Evolutionary conservation across 257 asterid genomes (phyloP).

Genomic region (Solanum bulbocastanum): DNA sequence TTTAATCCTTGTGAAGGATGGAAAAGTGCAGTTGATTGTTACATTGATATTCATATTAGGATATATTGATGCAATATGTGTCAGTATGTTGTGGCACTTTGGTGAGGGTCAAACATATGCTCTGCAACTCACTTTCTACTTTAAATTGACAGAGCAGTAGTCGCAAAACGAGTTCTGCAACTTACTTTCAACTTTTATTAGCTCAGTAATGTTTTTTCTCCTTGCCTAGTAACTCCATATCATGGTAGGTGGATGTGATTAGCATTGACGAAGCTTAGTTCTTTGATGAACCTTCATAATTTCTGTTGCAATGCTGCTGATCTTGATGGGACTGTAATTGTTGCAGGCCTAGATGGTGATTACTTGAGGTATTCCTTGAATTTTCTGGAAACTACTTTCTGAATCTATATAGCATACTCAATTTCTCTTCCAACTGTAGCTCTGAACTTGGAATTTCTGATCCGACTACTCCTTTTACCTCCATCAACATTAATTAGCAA

Average conservation of each 20-base stretch:
- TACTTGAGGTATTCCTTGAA: conserved; percentile 49
- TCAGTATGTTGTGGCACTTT: neutral
- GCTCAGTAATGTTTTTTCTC: too few species aligned
- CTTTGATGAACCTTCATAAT: conserved; percentile 60
- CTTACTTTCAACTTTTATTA: too few species aligned
- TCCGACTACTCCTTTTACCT: neutral
- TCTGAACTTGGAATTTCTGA: neutral
- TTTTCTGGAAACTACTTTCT: neutral
- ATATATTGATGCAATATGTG: neutral
- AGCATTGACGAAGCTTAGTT: conserved; percentile 92
- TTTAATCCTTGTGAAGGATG: neutral
- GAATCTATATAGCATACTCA: neutral
- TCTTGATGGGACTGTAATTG: conserved; percentile 36
- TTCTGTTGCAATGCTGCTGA: conserved; percentile 88
- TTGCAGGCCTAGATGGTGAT: conserved; percentile 92
- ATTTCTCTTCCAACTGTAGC: neutral
- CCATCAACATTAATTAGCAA: neutral
- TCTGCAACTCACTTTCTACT: neutral
- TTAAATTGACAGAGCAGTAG: too few species aligned
- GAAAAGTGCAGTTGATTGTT: neutral
- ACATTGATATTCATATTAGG: neutral
- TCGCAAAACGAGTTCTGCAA: too few species aligned
- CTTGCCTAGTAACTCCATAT: neutral
- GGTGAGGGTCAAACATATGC: too few species aligned
- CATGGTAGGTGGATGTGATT: conserved; percentile 60